Percentiles rank a stretch among this genome's conserved stretches.
phyloP scores from a whole-genome alignment of 148 eudicot genomes.

The Persicaria tinctoria region DNA sequence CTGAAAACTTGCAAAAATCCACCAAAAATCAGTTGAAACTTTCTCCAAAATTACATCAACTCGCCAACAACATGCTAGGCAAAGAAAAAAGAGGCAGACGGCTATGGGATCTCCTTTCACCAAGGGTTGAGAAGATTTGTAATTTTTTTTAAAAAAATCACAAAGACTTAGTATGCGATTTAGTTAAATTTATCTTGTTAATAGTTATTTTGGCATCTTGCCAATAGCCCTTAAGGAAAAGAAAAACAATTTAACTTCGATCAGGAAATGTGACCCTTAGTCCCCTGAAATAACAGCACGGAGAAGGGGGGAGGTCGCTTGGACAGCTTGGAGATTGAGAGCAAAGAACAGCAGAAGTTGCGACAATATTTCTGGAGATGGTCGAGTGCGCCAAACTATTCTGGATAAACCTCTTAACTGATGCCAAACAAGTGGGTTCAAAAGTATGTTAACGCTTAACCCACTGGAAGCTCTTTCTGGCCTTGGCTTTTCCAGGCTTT shows the following conservation, averaged over 20 bases:
- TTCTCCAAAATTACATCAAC: too few relatives aligned
- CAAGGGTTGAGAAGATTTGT: too few relatives aligned
- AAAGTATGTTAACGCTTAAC: constrained; percentile 68
- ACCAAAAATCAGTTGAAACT: too few relatives aligned
- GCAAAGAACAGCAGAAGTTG: neutral
- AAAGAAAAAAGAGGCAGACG: too few relatives aligned
- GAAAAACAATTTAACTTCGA: neutral
- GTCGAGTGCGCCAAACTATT: neutral
- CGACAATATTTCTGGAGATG: neutral
- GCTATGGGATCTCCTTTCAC: too few relatives aligned
- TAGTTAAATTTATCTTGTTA: too few relatives aligned
- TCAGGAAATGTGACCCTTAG: neutral
- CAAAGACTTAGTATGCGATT: too few relatives aligned
- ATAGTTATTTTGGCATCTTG: too few relatives aligned
- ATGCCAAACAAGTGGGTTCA: neutral
- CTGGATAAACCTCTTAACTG: neutral
- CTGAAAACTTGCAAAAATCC: too few relatives aligned
- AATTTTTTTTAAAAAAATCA: too few relatives aligned
- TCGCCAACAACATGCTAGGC: too few relatives aligned
- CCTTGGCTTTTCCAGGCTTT: constrained; percentile 97
- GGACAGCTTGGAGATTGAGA: neutral
- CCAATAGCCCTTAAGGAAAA: too few relatives aligned
- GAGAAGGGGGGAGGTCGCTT: neutral
- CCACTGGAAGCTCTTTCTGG: constrained; percentile 98
- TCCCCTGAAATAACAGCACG: neutral